A percentile compares a stretch with the other conserved stretches of the same genome.
Evolutionary conservation across 441 rosid genomes (phyloP).

Genomic region (Raphanus hybrid): DNA sequence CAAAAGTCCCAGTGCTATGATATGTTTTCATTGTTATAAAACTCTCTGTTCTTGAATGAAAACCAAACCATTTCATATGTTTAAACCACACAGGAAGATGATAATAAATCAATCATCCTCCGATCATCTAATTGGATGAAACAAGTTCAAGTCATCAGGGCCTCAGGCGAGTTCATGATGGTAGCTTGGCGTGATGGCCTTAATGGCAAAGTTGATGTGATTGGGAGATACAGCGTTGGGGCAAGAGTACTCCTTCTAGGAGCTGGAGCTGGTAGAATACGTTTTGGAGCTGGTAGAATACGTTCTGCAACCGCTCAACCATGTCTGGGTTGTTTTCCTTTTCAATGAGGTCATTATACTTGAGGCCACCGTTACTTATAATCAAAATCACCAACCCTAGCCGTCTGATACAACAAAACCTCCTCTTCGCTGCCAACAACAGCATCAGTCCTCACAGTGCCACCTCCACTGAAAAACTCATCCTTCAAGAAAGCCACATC

Average conservation of each 20-base stretch:
- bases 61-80: constrained; percentile 4
- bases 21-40: neutral
- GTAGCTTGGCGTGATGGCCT: constrained; percentile 42
- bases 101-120: constrained; percentile 39
- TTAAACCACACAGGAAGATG: constrained; percentile 30
- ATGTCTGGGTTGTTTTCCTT: constrained; percentile 87
- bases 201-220: constrained; percentile 45
- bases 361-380: constrained; percentile 57
- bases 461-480: constrained; percentile 50
- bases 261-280: constrained; percentile 52
- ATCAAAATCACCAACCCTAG: constrained; percentile 58
- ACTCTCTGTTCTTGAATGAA: constrained; percentile 1
- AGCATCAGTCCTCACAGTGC: constrained; percentile 44
- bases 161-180: constrained; percentile 36
- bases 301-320: constrained; percentile 54
- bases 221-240: constrained; percentile 56
- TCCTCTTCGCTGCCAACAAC: constrained; percentile 44
- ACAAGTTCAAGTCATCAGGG: constrained; percentile 32
- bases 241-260: constrained; percentile 84
- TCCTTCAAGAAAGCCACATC: constrained; percentile 49
- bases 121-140: constrained; percentile 16
- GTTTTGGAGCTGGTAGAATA: constrained; percentile 41
- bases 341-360: constrained; percentile 56
- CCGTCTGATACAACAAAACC: constrained; percentile 55
- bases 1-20: neutral